Evolutionary conservation across 148 eudicot genomes (phyloP), one percentile per base, ranked within the genome.

Genomic region (Fagopyrum esculentum): DNA sequence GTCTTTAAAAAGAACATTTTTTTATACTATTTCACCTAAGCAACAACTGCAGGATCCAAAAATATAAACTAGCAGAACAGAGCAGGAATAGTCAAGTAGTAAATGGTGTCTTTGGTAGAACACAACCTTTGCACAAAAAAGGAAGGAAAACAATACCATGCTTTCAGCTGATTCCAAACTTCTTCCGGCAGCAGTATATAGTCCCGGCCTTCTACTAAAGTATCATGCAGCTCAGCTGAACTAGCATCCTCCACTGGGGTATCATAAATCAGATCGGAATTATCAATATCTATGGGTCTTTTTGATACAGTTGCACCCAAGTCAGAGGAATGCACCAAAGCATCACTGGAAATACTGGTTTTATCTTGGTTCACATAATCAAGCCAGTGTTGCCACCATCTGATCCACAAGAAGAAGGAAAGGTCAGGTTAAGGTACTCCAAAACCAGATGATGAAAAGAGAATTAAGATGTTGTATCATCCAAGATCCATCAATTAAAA

Each of bases 351-450:
- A 75, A 69, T 74, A 78, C 61, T 77, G 51, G 79, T 52, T 78
- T 86, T 87, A 71, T 78, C 87, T 76, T 88, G 96, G 69, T 87
- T 85, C 49, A 90, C 97, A 86, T 87, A 95, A 71, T 83, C 88
- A 73, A 92, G 82, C 98, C 98, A 95, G 59, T 82, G 83, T 76
- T 89, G 92, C 97, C 97, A 95, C 98, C 98, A 95, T 81, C 98
- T 95, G 86, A 48, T 45, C 69, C 74, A 80, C 9, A 29, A 55
- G 43, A 73, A 48, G 26, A 60, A 59, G 74, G 77, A 69, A 73
- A 78, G 44, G 29, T 46, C 70, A 69, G 51, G 7, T 50, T 40
- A 66, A 35, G 35, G 16, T 40, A 43, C 45, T 13, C 46, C 35
- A 13, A 35, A 66, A 66, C 45, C 17, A 64, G 47, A 40, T 40